These are phyloP conservation scores for Neurospora crassa DNA, from an alignment of 2,329 filamentous ascomycete genomes.

Conservation along the genomic window DNA sequence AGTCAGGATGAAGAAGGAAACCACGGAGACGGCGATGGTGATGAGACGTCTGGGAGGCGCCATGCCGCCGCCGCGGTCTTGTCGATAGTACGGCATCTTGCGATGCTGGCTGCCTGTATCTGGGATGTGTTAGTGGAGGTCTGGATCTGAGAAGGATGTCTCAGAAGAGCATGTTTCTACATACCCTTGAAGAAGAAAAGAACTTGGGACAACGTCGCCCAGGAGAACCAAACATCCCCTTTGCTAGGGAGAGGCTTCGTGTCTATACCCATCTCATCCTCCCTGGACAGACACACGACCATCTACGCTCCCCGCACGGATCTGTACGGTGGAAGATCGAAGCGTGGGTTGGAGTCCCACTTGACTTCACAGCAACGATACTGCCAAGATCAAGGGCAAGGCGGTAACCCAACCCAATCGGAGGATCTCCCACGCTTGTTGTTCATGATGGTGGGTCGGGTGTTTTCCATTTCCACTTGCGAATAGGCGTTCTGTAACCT, in stretches of 20 bases:
- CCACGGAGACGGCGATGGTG: slow-evolving; percentile 19
- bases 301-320: background rate
- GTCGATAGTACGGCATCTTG: background rate
- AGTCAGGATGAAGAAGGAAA: slow-evolving; percentile 27
- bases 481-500: background rate
- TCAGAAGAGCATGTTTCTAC: background rate
- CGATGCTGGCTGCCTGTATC: background rate
- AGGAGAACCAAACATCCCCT: background rate
- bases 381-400: background rate
- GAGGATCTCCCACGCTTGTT: background rate
- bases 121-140: background rate
- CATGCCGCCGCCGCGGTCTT: slow-evolving; percentile 3
- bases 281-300: background rate
- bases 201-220: background rate
- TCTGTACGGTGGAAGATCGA: background rate
- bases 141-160: background rate
- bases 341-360: background rate
- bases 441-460: background rate
- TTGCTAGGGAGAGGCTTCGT: background rate
- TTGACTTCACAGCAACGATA: background rate
- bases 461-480: background rate
- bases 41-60: slow-evolving; percentile 18
- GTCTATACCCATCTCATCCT: background rate
- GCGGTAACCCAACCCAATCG: background rate
- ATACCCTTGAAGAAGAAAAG: background rate